Base-by-base conservation (phyloP, 2,329 filamentous ascomycete species). In the Mariannaea elegans region DNA sequence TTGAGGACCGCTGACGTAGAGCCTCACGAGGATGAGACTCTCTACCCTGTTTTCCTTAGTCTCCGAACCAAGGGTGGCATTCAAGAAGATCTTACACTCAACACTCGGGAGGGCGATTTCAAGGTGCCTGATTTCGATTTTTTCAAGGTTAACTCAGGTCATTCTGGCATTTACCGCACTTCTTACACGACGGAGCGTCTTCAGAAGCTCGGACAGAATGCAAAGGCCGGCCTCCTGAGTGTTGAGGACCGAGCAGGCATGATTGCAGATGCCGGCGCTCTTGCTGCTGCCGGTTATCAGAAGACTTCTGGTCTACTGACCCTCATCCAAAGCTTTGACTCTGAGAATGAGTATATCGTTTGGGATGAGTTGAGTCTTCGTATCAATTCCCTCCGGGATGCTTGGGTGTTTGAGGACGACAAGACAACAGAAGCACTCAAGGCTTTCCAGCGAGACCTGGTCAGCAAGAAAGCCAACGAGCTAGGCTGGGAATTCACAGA, bases 71-170 rank as follows among this genome's bases (percentile, higher is more conserved):
- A 93, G 77, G 84, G 91, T n/a, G 93, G 93, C 23, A 78, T 97
- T 39, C 86, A 97, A 66, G 90, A 94, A 72, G 84, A 88, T 36
- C 80, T 94, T 36, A 91, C 92, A 45, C 65, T 77, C 34, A 71
- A 65, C 18, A 67, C 70, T 19, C 89, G 94, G 36, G 92, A 97
- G 77, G 84, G 82, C 46, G 86, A 89, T 62, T 92, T 96, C 80
- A 89, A 92, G 78, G 76, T 97, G 23, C 86, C 90, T 18, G 87
- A 90, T 71, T 80, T 90, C 51, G 92, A 97, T 71, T 97, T 98
- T 80, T 98, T 91, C 87, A 98, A 98, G 84, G 82, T 98, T 62
- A 98, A 98, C 73, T 93, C 94, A 14, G 93, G 97, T 73, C 94
- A 97, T 77, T 94, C 93, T 19, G 92, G 92, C 65, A 89, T 97